Percentiles rank a stretch among this genome's conserved stretches.
phyloP scores from a whole-genome alignment of 2,329 filamentous ascomycete genomes.

The Fusarium vanettenii region DNA sequence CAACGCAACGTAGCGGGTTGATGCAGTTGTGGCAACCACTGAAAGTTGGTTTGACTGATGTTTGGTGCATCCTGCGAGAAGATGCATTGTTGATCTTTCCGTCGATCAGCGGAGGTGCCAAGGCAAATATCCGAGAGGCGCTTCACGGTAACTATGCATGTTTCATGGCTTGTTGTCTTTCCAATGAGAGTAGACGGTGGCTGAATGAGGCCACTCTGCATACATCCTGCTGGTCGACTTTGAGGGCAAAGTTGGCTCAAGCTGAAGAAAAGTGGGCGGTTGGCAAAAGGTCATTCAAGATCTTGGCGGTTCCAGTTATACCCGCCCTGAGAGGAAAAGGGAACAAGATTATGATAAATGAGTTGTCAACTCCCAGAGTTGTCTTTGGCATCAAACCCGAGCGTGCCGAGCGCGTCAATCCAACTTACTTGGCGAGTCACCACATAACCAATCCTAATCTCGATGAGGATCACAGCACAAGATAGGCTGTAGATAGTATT shows the following conservation, averaged over 20 bases:
- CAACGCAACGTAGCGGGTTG: neutral
- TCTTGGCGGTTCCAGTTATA: neutral
- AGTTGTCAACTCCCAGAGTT: neutral
- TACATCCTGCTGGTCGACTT: neutral
- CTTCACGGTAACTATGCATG: neutral
- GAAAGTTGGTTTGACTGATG: neutral
- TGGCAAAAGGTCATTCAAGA: neutral
- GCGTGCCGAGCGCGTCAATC: neutral
- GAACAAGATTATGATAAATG: neutral
- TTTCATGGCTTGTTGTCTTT: neutral
- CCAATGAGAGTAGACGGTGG: neutral
- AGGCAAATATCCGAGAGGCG: neutral
- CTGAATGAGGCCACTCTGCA: neutral
- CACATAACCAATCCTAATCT: neutral
- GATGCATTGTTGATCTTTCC: neutral
- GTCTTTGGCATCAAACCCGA: neutral
- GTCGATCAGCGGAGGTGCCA: neutral
- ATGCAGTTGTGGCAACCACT: neutral
- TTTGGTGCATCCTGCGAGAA: neutral
- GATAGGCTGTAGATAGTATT: neutral
- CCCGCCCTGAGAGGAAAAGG: neutral
- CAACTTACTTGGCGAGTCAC: neutral
- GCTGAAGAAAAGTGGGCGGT: neutral
- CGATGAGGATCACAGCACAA: neutral
- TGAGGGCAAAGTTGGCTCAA: neutral